These are phyloP conservation scores for Andrographis paniculata DNA, from an alignment of 305 asterid species.

Conservation along the genomic window DNA sequence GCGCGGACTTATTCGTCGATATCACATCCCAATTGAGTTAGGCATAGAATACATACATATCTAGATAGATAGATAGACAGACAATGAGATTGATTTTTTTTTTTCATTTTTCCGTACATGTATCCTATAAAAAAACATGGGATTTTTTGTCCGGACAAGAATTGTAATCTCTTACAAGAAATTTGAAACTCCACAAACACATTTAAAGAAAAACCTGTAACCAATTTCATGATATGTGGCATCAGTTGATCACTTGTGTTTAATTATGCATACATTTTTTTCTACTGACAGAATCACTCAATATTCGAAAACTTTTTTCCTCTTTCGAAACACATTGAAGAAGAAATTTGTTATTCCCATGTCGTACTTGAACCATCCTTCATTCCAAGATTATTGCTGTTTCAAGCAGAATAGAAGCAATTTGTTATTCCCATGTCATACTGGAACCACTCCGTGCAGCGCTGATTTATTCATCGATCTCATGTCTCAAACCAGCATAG, in stretches of 20 bases:
- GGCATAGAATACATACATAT: not conserved
- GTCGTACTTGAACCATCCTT: constrained; percentile 30
- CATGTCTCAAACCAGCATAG: constrained; percentile 14
- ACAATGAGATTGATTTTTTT: not conserved
- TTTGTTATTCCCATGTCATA: constrained; percentile 37
- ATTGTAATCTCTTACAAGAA: no score
- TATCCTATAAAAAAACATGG: no score
- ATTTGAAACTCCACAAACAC: no score
- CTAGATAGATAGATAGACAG: not conserved
- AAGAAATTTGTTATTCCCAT: constrained; percentile 28
- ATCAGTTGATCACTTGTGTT: no score
- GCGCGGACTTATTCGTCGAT: constrained; percentile 15
- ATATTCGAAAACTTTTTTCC: no score
- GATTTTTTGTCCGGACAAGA: no score
- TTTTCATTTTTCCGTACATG: no score
- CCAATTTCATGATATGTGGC: no score
- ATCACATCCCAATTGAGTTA: not conserved
- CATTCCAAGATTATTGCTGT: constrained; percentile 26
- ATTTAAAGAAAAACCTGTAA: no score
- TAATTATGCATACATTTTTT: no score
- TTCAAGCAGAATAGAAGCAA: constrained; percentile 29
- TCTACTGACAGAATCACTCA: no score
- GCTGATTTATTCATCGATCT: constrained; percentile 27
- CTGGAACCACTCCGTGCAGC: constrained; percentile 43
- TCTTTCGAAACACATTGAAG: no score